Evolutionary conservation across 2,329 filamentous ascomycete genomes (phyloP).

Genomic region (Pseudocercospora vitis): DNA sequence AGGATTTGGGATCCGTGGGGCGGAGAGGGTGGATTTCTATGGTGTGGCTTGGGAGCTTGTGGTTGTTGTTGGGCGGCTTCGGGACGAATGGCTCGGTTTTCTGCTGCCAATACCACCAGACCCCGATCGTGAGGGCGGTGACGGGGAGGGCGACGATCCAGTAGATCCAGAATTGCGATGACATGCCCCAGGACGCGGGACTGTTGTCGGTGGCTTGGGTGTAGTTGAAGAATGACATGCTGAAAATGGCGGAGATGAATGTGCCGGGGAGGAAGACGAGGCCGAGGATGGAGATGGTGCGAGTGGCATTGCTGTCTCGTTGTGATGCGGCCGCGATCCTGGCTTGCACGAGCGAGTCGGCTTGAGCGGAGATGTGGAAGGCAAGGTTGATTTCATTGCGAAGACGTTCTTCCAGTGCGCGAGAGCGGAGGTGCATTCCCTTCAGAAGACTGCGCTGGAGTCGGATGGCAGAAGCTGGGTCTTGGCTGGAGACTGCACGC

Average conservation of each 20-base stretch:
- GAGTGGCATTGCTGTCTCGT: slow-evolving; percentile 26
- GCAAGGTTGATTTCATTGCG: slow-evolving; percentile 33
- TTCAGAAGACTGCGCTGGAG: slow-evolving; percentile 22
- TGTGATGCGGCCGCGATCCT: slow-evolving; percentile 24
- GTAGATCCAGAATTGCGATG: slow-evolving; percentile 23
- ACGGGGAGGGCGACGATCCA: slow-evolving; percentile 21
- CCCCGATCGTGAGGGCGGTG: slow-evolving; percentile 15
- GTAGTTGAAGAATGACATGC: slow-evolving; percentile 26
- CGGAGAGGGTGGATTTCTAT: background rate
- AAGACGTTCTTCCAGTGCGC: slow-evolving; percentile 27
- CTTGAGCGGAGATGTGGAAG: slow-evolving; percentile 29
- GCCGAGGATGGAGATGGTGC: slow-evolving; percentile 29
- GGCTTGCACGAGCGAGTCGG: slow-evolving; percentile 23
- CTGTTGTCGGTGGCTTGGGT: slow-evolving; percentile 3
- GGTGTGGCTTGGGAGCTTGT: background rate
- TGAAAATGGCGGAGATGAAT: slow-evolving; percentile 29
- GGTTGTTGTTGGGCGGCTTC: background rate
- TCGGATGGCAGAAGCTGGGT: slow-evolving; percentile 13
- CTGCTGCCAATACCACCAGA: slow-evolving; percentile 21
- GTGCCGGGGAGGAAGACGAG: slow-evolving; percentile 30
- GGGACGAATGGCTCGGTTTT: background rate
- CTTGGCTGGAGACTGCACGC: background rate
- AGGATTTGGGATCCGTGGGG: background rate
- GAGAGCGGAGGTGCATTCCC: slow-evolving; percentile 23
- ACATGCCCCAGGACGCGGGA: slow-evolving; percentile 15